A percentile compares a stretch with the other conserved stretches of the same genome.
Conservation (phyloP, 495 filamentous ascomycete genomes). For the Oidiodendron maius region DNA sequence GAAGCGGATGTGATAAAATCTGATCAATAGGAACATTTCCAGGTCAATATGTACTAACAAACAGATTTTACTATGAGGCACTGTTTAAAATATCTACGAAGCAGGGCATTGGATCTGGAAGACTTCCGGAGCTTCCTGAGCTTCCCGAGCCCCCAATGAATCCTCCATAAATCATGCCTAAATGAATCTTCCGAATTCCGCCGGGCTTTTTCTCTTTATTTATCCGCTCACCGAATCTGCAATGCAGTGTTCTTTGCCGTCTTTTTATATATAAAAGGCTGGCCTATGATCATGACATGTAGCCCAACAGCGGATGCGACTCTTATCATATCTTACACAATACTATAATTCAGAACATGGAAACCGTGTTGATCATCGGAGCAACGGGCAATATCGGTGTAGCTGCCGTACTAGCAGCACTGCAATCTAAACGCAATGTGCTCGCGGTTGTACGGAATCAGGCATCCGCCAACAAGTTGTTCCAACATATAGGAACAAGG, state of each 20-base stretch:
- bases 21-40: no score
- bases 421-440: constrained; percentile 27
- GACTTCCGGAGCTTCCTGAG: no score
- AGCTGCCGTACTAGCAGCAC: constrained; percentile 26
- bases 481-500: constrained; percentile 26
- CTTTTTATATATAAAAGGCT: constrained; percentile 10
- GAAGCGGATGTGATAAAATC: no score
- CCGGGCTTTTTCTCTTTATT: not conserved
- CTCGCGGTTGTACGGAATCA: constrained; percentile 37
- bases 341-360: constrained; percentile 18
- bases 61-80: no score
- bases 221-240: not conserved
- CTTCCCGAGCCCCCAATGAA: no score
- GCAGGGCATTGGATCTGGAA: no score
- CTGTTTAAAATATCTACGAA: no score
- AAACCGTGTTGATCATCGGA: constrained; percentile 34
- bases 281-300: not conserved
- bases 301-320: constrained; percentile 11
- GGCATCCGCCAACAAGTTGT: constrained; percentile 30
- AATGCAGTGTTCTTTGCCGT: constrained; percentile 4
- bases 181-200: no score
- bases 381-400: constrained; percentile 39
- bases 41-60: no score
- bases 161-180: no score
- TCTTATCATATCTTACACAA: not conserved